Evolutionary conservation across 345 rosid genomes (phyloP).

Genomic region (Citrus inodora): DNA sequence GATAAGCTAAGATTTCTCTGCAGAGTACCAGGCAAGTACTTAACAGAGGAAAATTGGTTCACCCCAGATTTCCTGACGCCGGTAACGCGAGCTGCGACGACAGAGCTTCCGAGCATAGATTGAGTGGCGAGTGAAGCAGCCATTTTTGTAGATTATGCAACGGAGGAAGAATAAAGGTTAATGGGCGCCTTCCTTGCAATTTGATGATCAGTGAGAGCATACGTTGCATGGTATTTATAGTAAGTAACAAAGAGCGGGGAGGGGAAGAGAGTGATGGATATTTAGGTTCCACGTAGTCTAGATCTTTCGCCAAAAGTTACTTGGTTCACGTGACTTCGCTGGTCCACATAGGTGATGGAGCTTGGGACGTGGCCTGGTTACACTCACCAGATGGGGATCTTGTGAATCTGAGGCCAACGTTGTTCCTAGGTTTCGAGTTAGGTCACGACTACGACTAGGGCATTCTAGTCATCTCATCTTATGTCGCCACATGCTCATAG

Average conservation of each 20-base stretch:
- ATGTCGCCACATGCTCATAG: no score
- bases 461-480: neutral
- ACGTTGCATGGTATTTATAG: no score
- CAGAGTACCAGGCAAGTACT: conserved; percentile 13
- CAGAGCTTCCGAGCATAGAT: conserved; percentile 36
- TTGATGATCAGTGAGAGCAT: no score
- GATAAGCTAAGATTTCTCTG: conserved; percentile 22
- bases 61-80: conserved; percentile 16
- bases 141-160: conserved; percentile 19
- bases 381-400: neutral
- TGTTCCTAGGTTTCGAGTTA: conserved; percentile 1
- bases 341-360: conserved; percentile 17
- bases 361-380: conserved; percentile 29
- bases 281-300: conserved; percentile 31
- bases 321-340: conserved; percentile 23
- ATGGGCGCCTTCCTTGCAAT: no score
- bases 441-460: neutral
- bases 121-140: conserved; percentile 40
- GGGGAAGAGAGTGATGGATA: conserved; percentile 18
- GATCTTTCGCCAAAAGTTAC: neutral
- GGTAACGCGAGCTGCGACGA: conserved; percentile 12
- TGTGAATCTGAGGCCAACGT: conserved; percentile 9
- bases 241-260: neutral
- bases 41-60: conserved; percentile 18
- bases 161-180: neutral